Evolutionary conservation across 768 basidiomycete genomes (phyloP), one percentile per base, ranked within the genome.

Genomic region (Phlegmacium glaucopus): DNA sequence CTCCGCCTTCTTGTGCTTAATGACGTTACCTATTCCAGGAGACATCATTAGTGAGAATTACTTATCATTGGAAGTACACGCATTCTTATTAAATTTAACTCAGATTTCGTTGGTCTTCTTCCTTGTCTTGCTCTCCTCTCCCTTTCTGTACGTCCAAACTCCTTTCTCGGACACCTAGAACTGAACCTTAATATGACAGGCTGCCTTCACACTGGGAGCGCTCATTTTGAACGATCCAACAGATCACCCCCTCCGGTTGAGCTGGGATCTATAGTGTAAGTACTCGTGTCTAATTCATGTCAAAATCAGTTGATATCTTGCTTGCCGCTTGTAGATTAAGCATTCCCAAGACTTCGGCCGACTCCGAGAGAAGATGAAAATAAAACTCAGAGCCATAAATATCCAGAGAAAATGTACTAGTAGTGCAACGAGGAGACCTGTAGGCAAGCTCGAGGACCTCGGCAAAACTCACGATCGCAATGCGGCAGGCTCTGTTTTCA

Each of bases 101-200:
- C 48, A 55, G 61, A 60, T 40, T 58, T 62, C 17, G 57, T 60
- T 25, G 58, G 57, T 10, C 49, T 60, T 40, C 36, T 58, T 6
- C 61, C 57, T 1, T 62, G 59, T 30, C 54, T 60, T 3, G 57
- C 56, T 4, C 46, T 62, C 7, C 48, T 62, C 3, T 56, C 61
- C 1, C 46, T 60, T 18, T 55, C 59, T 15, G 61, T 60, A 22
- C 15, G 55, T 58, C n/a, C 7, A 15, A 17, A 4, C 41, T 8
- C 9, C 39, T 8, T 18, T 44, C 28, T 37, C 18, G 39, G 13
- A 30, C 8, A 16, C 4, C 12, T 28, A 18, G 40, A 17, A n/a
- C 13, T 15, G 5, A 26, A 28, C 18, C 4, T 39, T 36, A n/a
- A 35, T 36, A 2, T n/a, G n/a, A 28, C 22, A 58, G 59, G 59